Conservation (phyloP, 805 yeast species). For the Diddensiella santjacobensis region DNA sequence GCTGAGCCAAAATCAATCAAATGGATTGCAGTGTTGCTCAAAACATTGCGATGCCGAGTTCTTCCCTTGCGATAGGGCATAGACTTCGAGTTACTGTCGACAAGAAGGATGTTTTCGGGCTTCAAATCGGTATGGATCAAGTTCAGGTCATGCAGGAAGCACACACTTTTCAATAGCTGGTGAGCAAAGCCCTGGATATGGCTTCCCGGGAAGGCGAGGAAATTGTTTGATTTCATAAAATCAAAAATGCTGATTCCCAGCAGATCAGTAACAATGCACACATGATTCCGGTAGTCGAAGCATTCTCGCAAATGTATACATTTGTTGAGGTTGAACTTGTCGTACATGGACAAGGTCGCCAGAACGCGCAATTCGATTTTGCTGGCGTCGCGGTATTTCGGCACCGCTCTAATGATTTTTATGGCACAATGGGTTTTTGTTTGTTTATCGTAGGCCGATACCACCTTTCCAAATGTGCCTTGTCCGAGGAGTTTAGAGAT, state of each 20-base stretch:
- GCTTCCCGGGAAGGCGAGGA: slow-evolving; percentile 87
- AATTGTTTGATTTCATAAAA: slow-evolving; percentile 77
- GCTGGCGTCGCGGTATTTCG: slow-evolving; percentile 93
- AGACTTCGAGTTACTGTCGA: slow-evolving; percentile 46
- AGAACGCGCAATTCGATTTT: slow-evolving; percentile 85
- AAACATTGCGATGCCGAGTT: slow-evolving; percentile 36
- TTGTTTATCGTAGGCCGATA: slow-evolving; percentile 69
- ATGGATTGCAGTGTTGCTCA: slow-evolving; percentile 76
- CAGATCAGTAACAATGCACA: slow-evolving; percentile 88
- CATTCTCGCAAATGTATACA: slow-evolving; percentile 87
- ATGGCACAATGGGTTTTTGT: slow-evolving; percentile 71
- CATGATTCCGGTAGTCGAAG: slow-evolving; percentile 89
- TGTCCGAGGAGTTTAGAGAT: slow-evolving; percentile 74
- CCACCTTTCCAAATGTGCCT: slow-evolving; percentile 90
- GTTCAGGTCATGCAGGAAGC: slow-evolving; percentile 83
- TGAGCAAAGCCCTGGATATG: slow-evolving; percentile 87
- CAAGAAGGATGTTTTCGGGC: slow-evolving; percentile 86
- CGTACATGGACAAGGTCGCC: slow-evolving; percentile 67
- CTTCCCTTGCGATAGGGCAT: slow-evolving; percentile 33
- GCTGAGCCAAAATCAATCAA: slow-evolving; percentile 98
- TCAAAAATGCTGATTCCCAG: slow-evolving; percentile 84
- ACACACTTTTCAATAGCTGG: slow-evolving; percentile 80
- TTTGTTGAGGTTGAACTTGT: slow-evolving; percentile 60
- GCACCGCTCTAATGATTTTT: slow-evolving; percentile 86
- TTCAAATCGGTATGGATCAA: slow-evolving; percentile 93